A percentile compares a stretch with the other conserved stretches of the same genome.
These are phyloP conservation scores for Amanita brunnescens DNA, from an alignment of 768 basidiomycete species.

Conservation along the genomic window DNA sequence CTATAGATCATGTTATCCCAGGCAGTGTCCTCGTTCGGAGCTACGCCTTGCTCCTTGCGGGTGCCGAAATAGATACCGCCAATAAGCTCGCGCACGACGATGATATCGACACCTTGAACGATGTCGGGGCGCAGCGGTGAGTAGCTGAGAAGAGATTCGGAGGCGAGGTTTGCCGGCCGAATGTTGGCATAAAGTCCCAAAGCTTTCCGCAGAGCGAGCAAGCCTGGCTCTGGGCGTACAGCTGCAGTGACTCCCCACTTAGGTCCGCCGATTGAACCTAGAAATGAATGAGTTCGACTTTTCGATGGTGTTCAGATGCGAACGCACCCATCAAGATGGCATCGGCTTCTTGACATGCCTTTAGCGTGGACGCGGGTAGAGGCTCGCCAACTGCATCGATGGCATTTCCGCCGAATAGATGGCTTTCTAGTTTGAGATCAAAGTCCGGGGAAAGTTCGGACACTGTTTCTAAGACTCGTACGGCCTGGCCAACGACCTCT, in stretches of 20 bases:
- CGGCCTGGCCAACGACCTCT: conserved; percentile 81
- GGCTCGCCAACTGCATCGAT: conserved; percentile 87
- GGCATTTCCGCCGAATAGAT: conserved; percentile 87
- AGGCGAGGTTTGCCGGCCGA: conserved; percentile 91
- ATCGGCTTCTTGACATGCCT: conserved; percentile 88
- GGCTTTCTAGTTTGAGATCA: conserved; percentile 63
- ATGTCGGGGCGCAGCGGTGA: conserved; percentile 85
- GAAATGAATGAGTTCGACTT: background rate
- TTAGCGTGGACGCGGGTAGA: conserved; percentile 73
- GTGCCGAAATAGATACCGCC: conserved; percentile 94
- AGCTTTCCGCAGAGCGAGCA: conserved; percentile 81
- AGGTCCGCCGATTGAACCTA: conserved; percentile 97
- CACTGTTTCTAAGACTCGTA: conserved; percentile 70
- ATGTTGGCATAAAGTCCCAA: conserved; percentile 98
- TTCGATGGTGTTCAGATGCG: background rate
- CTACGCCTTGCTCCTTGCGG: conserved; percentile 76
- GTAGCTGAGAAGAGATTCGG: conserved; percentile 77
- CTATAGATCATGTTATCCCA: conserved; percentile 95
- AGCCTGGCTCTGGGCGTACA: conserved; percentile 88
- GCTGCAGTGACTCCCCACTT: conserved; percentile 92
- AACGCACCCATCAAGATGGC: conserved; percentile 87
- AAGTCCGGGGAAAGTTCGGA: conserved; percentile 53
- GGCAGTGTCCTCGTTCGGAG: conserved; percentile 58
- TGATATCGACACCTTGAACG: conserved; percentile 80
- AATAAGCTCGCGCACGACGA: conserved; percentile 93